Evolutionary conservation across 805 yeast genomes (phyloP).

Genomic region (Kazachstania psychrophila): DNA sequence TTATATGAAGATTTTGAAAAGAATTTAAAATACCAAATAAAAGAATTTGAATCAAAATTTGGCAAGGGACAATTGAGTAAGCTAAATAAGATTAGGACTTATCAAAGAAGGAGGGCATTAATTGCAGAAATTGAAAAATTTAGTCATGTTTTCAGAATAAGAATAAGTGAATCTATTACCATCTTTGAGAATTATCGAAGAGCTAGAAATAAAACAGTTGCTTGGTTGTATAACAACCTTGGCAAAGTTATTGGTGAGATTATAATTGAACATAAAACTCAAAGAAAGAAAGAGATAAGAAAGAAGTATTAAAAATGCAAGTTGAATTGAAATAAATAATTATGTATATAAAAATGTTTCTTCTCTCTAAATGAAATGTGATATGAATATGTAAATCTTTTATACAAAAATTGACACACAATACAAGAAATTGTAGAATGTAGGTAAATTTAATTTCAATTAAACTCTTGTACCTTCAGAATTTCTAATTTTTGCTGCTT

Average conservation of each 20-base stretch:
- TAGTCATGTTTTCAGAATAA: constrained; percentile 20
- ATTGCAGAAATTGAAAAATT: constrained; percentile 31
- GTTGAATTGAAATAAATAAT: too few species aligned
- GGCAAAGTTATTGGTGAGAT: constrained; percentile 24
- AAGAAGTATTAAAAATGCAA: too few species aligned
- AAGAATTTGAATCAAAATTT: constrained; percentile 28
- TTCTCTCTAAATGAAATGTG: too few species aligned
- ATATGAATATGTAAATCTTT: too few species aligned
- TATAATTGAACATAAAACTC: neutral
- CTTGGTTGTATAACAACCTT: constrained; percentile 32
- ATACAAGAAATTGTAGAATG: too few species aligned
- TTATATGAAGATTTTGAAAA: constrained; percentile 29
- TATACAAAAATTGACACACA: too few species aligned
- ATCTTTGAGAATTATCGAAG: constrained; percentile 28
- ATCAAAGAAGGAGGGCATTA: constrained; percentile 31
- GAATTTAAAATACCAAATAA: constrained; percentile 28
- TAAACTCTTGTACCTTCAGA: constrained; percentile 14
- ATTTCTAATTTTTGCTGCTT: constrained; percentile 24
- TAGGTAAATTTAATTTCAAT: neutral
- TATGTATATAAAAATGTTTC: too few species aligned
- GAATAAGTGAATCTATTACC: constrained; percentile 23
- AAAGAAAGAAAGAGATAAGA: too few species aligned
- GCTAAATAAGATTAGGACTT: constrained; percentile 31
- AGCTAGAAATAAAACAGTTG: constrained; percentile 29
- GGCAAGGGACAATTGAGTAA: constrained; percentile 22